Evolutionary conservation across 768 basidiomycete genomes (phyloP).

Genomic region (Lactarius psammicola): DNA sequence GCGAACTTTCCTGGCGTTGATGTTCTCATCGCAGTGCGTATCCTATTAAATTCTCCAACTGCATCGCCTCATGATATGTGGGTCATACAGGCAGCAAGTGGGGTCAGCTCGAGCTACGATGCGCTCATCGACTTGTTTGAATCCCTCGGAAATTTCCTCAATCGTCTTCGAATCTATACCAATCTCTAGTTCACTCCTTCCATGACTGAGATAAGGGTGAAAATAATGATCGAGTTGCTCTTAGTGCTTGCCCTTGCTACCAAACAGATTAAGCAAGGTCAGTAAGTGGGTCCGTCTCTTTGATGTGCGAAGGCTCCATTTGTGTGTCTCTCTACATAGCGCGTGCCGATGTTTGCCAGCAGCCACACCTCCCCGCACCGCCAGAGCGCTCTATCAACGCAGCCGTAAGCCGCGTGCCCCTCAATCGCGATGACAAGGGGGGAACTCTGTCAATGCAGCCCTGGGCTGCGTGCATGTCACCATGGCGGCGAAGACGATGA

Average conservation of each 20-base stretch:
- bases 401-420: too few species aligned
- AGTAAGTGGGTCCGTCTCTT: not conserved
- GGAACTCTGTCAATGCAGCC: too few species aligned
- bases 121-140: conserved; percentile 1
- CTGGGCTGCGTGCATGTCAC: too few species aligned
- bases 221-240: conserved; percentile 7
- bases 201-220: not conserved
- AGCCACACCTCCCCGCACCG: too few species aligned
- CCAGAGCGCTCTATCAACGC: too few species aligned
- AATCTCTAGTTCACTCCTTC: not conserved
- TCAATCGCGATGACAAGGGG: too few species aligned
- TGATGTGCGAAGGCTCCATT: not conserved
- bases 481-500: too few species aligned
- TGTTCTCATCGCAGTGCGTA: conserved; percentile 1
- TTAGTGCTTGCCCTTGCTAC: not conserved
- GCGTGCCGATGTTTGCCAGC: too few species aligned
- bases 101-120: not conserved
- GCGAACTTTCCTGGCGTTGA: conserved; percentile 3
- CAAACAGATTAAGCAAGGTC: conserved; percentile 1
- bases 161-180: conserved; percentile 3
- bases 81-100: not conserved
- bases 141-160: conserved; percentile 6
- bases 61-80: not conserved
- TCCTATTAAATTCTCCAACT: not conserved
- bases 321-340: too few species aligned